phyloP scores from a whole-genome alignment of 164 flowering plant genomes.

The Aristolochia californica region DNA sequence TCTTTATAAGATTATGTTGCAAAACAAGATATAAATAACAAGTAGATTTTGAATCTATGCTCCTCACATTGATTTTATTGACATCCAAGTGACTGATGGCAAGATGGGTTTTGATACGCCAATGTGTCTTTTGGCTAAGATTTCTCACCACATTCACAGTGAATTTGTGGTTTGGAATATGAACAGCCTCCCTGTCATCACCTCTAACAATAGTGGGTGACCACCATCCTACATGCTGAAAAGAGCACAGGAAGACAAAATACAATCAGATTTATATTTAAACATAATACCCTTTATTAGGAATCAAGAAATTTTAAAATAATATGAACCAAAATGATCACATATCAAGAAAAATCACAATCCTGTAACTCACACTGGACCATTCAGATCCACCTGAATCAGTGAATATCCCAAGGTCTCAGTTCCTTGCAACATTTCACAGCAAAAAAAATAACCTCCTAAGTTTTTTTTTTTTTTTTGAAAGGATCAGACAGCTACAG shows the following conservation, averaged over 20 bases:
- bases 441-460: no score
- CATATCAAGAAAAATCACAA: no score
- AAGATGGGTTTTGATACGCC: conserved; percentile 92
- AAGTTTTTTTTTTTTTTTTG: no score
- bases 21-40: background rate
- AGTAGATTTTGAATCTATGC: background rate
- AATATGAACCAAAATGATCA: no score
- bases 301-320: background rate
- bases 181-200: conserved; percentile 95
- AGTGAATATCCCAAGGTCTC: no score
- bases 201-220: conserved; percentile 95
- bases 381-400: background rate
- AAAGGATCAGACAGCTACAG: background rate
- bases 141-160: conserved; percentile 89
- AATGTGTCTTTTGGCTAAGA: conserved; percentile 91
- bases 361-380: background rate
- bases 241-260: background rate
- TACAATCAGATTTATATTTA: background rate
- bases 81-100: conserved; percentile 96
- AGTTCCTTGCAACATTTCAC: no score
- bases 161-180: conserved; percentile 94
- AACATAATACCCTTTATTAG: background rate
- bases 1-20: conserved; percentile 1
- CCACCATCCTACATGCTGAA: conserved; percentile 99
- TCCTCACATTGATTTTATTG: conserved; percentile 75